phyloP scores from a whole-genome alignment of 768 basidiomycete genomes.

The Cytidiella melzeri region DNA sequence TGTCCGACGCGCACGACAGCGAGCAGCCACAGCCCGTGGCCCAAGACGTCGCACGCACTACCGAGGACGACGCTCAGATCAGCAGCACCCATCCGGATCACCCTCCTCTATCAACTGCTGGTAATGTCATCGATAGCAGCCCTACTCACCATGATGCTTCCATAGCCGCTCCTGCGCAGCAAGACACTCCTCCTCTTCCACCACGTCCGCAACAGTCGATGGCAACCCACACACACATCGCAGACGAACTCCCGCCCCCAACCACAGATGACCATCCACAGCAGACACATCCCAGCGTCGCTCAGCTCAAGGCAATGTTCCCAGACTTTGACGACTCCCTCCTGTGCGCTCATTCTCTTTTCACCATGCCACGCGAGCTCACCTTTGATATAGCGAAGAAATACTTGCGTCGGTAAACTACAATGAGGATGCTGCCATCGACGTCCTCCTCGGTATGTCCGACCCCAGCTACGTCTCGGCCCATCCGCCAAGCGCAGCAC shows the following conservation, averaged over 20 bases:
- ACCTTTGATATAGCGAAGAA: conserved; percentile 39
- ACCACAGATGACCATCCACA: too few species aligned
- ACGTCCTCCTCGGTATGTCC: conserved; percentile 76
- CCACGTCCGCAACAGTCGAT: background rate
- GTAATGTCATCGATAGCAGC: too few species aligned
- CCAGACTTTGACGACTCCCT: conserved; percentile 75
- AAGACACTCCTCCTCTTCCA: background rate
- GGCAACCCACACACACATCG: background rate
- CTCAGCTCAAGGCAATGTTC: conserved; percentile 58
- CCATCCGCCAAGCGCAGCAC: conserved; percentile 21
- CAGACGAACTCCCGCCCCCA: background rate
- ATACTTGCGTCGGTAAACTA: conserved; percentile 70
- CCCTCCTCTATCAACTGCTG: too few species aligned
- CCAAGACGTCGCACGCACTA: too few species aligned
- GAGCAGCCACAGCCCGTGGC: too few species aligned
- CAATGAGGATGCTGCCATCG: conserved; percentile 70
- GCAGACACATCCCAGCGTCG: background rate
- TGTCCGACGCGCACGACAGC: too few species aligned
- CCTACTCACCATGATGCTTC: too few species aligned
- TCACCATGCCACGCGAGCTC: background rate
- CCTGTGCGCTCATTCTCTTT: too few species aligned
- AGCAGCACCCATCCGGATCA: too few species aligned
- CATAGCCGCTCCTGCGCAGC: too few species aligned
- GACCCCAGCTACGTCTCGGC: conserved; percentile 66
- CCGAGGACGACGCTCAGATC: too few species aligned